Base-by-base conservation (phyloP, 2,329 filamentous ascomycete species). In the Talaromyces islandicus region DNA sequence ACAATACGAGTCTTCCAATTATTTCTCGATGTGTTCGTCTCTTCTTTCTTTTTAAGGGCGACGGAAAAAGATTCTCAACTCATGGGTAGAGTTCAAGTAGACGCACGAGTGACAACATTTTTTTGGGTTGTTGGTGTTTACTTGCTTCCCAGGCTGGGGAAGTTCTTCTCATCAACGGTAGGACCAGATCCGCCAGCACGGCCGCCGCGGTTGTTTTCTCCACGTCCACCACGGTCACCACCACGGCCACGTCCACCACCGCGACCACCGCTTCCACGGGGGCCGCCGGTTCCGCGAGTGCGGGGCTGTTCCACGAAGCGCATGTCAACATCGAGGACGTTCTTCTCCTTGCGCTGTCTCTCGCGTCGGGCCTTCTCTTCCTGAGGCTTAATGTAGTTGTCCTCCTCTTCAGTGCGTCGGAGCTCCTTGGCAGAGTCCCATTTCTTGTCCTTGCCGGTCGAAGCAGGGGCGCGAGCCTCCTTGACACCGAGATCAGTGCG, bases 361-460 rank as follows among this genome's bases (percentile, higher is more conserved):
- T 93, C 87, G 74, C 90, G 90, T 74, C 80, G 80, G 76, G 86
- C 78, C 88, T 97, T 97, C 80, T 88, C 88, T 64, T 81, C 83
- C 67, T 83, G 77, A 69, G 83, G 87, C 71, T 88, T 79, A 73
- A 96, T 88, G 85, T 90, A 97, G 66, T 75, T 73, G 69, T 89
- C 86, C 70, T 91, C 87, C 58, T 85, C 83, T 54, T 81, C 75
- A 62, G 74, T 74, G 66, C 80, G 81, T 70, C 75, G 70, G 69
- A 86, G 69, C 64, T 82, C 78, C 83, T 92, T 95, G 75, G 91
- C 92, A 71, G 84, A 83, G 71, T 89, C 90, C 90, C 92, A 96
- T 85, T 97, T 94, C 86, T 94, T 93, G 83, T 92, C 87, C 82
- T 91, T 91, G 82, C 82, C 85, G 72, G 92, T 92, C 83, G 97